Base-by-base conservation (phyloP, 1,139 yeast genomes). In the Candida anutae region DNA sequence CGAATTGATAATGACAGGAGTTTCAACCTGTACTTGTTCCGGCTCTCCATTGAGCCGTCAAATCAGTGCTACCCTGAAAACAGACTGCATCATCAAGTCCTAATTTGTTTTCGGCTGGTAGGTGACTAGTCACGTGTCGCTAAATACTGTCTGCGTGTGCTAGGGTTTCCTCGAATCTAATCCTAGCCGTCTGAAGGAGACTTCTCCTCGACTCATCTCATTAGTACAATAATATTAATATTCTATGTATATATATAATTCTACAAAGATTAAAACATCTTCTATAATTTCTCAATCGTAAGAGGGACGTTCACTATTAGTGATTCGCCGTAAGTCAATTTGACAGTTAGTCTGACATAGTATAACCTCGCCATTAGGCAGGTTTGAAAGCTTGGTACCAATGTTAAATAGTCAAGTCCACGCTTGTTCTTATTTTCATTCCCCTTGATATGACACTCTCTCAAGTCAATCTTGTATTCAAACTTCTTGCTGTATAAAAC, bases 311-410 rank as follows among this genome's bases (percentile, higher is more conserved):
- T 56, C 4, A 63, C 58, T 13, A 50, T 40, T 27, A 62, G 42
- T n/a, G 41, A 27, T 12, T 56, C 62, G 3, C 63, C 62, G 27
- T 53, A 50, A 14, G 42, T 35, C 24, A 62, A 36, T 41, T 50
- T 58, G 14, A 57, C 48, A 2, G 43, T 37, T 3, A 62, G 36
- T 37, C 54, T 62, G 14, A 62, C 36, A 30, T 68, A 66, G 42
- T 75, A 74, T 25, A 70, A 44, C 37, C 82, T 55, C 6, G 75
- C 62, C 31, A 72, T 55, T 27, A 67, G 47, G 45, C 82, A 76
- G 25, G 63, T 63, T 43, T 76, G 81, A 46, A 73, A 71, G 35
- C 62, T 66, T 1, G 82, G 82, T 3, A 73, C 63, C 34, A 76
- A 48, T 0, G 78, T 48, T 29, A 53, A 43, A 30, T 36, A 39